Conservation (phyloP, 352 stramenopile genomes). For the Pythium folliculosum region DNA sequence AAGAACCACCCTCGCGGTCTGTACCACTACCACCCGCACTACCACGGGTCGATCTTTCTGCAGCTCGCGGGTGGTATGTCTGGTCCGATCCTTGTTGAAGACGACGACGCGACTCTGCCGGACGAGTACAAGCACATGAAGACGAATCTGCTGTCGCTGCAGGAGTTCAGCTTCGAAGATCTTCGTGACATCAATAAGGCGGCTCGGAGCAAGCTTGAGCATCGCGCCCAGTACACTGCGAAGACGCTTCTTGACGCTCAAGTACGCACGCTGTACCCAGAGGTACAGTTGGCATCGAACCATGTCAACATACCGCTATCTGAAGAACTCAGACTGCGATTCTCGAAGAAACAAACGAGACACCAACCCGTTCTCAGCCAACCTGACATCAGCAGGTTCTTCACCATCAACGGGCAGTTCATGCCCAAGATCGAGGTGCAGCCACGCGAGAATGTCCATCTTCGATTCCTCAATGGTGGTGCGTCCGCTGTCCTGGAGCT, state of each 20-base stretch:
- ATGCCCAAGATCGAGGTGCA: slow-evolving; percentile 59
- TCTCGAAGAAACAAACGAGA: no score
- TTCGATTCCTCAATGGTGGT: slow-evolving; percentile 67
- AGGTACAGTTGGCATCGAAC: slow-evolving; percentile 41
- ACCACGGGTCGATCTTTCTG: slow-evolving; percentile 69
- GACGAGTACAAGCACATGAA: slow-evolving; percentile 45
- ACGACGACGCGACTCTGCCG: slow-evolving; percentile 45
- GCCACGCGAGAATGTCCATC: slow-evolving; percentile 53
- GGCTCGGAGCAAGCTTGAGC: slow-evolving; percentile 49
- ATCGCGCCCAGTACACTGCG: slow-evolving; percentile 48
- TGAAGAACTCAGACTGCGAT: slow-evolving; percentile 10
- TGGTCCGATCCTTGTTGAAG: slow-evolving; percentile 64
- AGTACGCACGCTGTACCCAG: slow-evolving; percentile 45
- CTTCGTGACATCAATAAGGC: slow-evolving; percentile 48
- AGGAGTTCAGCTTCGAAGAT: slow-evolving; percentile 68
- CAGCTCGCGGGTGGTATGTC: slow-evolving; percentile 81
- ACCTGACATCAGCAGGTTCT: slow-evolving; percentile 56
- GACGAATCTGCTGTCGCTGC: slow-evolving; percentile 53
- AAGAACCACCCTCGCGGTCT: slow-evolving; percentile 64
- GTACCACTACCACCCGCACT: slow-evolving; percentile 88
- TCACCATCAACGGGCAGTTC: slow-evolving; percentile 73
- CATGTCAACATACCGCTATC: slow-evolving; percentile 32
- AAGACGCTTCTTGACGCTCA: slow-evolving; percentile 40
- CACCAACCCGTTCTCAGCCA: background rate
- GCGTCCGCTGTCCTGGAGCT: slow-evolving; percentile 56